A percentile compares a stretch with the other conserved stretches of the same genome.
Evolutionary conservation across 1,284 basidiomycete species (phyloP).

Genomic region (Tylopilus sp.): DNA sequence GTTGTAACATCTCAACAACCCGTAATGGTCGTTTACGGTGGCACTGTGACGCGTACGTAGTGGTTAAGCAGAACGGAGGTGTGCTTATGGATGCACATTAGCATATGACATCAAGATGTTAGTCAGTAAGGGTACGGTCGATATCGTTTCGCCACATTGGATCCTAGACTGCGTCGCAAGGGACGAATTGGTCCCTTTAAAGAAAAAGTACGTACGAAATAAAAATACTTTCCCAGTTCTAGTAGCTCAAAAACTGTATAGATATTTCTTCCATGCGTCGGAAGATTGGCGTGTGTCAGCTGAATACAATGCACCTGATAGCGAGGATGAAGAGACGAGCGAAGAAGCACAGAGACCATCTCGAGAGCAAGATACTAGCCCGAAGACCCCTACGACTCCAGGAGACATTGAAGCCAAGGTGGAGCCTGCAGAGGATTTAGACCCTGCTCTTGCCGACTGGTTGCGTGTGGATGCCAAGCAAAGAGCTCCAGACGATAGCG

Average conservation of each 20-base stretch:
- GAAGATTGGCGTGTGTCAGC: constrained; percentile 37
- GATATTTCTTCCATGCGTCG: constrained; percentile 76
- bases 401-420: constrained; percentile 21
- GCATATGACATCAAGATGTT: constrained; percentile 65
- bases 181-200: constrained; percentile 54
- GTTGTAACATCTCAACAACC: constrained; percentile 46
- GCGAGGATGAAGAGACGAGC: constrained; percentile 30
- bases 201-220: constrained; percentile 52
- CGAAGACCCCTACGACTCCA: constrained; percentile 23
- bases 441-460: constrained; percentile 60
- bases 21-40: constrained; percentile 62
- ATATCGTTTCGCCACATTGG: constrained; percentile 80
- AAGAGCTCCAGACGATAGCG: constrained; percentile 23
- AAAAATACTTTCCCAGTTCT: neutral
- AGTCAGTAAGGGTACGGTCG: constrained; percentile 60
- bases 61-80: neutral
- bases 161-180: constrained; percentile 70
- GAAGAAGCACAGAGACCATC: constrained; percentile 12
- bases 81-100: constrained; percentile 35
- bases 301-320: constrained; percentile 42
- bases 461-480: constrained; percentile 44
- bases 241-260: constrained; percentile 23
- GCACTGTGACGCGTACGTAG: constrained; percentile 54
- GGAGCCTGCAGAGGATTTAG: constrained; percentile 36
- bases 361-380: constrained; percentile 12